A percentile compares a stretch with the other conserved stretches of the same genome.
Conservation (phyloP, 2,329 filamentous ascomycete species). For the Cladosporium sp. region DNA sequence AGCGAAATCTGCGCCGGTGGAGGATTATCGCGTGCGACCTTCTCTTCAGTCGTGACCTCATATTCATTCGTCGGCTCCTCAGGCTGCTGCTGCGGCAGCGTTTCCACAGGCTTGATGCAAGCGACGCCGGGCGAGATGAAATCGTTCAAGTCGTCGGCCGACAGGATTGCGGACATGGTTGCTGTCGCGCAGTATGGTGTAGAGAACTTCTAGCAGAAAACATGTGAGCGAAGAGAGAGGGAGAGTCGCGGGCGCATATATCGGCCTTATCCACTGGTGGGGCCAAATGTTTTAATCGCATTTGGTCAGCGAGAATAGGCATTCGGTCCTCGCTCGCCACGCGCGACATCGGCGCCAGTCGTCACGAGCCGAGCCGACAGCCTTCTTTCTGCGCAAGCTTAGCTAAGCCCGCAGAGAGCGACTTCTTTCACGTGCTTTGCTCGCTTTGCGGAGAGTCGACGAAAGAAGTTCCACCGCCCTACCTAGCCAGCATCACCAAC, state of each 20-base stretch:
- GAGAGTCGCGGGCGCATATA: neutral
- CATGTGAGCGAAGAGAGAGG: conserved; percentile 19
- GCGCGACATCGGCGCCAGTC: conserved; percentile 13
- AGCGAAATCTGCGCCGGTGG: conserved; percentile 87
- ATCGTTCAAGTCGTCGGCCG: conserved; percentile 94
- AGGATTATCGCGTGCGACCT: conserved; percentile 52
- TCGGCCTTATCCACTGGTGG: conserved; percentile 1
- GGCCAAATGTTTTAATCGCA: conserved; percentile 6
- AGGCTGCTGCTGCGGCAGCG: conserved; percentile 64
- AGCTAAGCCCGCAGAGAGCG: neutral
- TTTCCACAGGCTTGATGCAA: conserved; percentile 96
- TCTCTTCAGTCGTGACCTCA: conserved; percentile 92
- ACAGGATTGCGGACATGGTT: conserved; percentile 92
- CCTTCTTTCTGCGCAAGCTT: neutral
- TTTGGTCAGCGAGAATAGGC: conserved; percentile 8
- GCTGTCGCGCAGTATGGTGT: neutral
- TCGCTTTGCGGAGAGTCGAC: neutral
- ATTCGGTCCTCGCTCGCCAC: conserved; percentile 7
- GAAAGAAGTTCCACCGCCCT: conserved; percentile 4
- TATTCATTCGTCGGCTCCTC: conserved; percentile 49
- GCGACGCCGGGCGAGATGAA: conserved; percentile 97
- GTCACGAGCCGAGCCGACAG: conserved; percentile 2
- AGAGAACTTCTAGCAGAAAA: conserved; percentile 25
- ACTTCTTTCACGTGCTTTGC: conserved; percentile 10
- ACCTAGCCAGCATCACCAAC: neutral